Percentiles rank a stretch among this genome's conserved stretches.
Conservation (phyloP, 352 stramenopile species). For the Globisporangium rhizosaccharum region DNA sequence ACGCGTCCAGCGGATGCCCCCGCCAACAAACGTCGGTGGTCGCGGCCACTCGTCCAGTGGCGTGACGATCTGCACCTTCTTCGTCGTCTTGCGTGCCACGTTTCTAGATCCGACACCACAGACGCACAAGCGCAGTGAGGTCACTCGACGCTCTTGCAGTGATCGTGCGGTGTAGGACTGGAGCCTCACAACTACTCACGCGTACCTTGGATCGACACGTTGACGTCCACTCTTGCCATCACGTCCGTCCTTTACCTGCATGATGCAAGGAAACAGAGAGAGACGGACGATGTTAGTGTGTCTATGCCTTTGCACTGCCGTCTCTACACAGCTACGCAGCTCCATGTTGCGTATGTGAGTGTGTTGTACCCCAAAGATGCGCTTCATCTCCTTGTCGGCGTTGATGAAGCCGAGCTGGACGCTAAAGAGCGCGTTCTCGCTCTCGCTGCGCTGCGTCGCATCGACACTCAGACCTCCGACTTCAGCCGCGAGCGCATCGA, state of each 20-base stretch:
- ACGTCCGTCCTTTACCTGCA: constrained; percentile 61
- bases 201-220: constrained; percentile 54
- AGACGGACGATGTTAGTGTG: not conserved
- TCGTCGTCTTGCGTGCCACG: constrained; percentile 47
- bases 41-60: constrained; percentile 79
- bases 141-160: not conserved
- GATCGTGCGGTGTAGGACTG: not conserved
- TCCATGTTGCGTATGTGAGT: not conserved
- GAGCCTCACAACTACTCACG: not conserved
- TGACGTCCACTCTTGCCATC: constrained; percentile 34
- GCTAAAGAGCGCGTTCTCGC: constrained; percentile 55
- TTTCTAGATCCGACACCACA: constrained; percentile 27
- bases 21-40: constrained; percentile 81
- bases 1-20: constrained; percentile 81
- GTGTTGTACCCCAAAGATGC: constrained; percentile 68
- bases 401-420: constrained; percentile 76
- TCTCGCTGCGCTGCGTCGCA: constrained; percentile 24
- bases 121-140: not conserved
- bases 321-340: not conserved
- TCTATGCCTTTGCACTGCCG: not conserved
- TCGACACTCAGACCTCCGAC: constrained; percentile 33
- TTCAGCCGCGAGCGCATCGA: constrained; percentile 53
- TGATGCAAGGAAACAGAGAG: not conserved
- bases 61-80: constrained; percentile 74
- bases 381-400: constrained; percentile 87